Conservation (phyloP, 305 asterid species). For the Fraxinus baroniana region DNA sequence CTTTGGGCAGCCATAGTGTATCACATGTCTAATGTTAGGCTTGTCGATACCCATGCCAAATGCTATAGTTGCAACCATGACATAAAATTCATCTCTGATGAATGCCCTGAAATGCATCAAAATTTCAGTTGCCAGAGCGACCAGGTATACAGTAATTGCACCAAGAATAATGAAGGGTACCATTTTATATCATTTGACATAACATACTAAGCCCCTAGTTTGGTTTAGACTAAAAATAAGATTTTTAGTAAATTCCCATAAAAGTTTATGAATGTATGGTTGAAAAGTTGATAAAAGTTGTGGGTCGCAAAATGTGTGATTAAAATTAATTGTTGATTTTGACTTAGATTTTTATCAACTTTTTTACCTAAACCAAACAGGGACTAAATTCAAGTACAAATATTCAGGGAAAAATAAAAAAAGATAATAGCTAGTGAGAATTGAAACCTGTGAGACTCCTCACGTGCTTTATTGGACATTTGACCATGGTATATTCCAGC, state of each 20-base stretch:
- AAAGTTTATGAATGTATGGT: neutral
- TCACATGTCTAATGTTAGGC: conserved; percentile 85
- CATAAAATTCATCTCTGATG: conserved; percentile 88
- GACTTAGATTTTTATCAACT: neutral
- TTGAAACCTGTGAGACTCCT: conserved; percentile 73
- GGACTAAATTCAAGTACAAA: neutral
- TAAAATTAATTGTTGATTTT: neutral
- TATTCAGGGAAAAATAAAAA: neutral
- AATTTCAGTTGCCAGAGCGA: conserved; percentile 6
- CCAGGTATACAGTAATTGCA: neutral
- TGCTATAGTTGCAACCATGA: conserved; percentile 96
- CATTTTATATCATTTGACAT: conserved; percentile 5
- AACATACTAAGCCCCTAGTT: neutral
- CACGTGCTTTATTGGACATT: conserved; percentile 80
- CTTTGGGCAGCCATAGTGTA: conserved; percentile 98
- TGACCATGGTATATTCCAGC: conserved; percentile 91
- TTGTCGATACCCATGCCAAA: conserved; percentile 99
- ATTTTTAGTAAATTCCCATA: neutral
- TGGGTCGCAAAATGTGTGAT: neutral
- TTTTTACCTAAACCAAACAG: neutral
- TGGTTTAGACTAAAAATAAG: neutral
- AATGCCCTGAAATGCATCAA: conserved; percentile 63
- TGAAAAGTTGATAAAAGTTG: neutral
- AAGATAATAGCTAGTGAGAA: conserved; percentile 5
- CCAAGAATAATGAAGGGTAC: neutral